Evolutionary conservation across 352 stramenopile species (phyloP).

Genomic region (Globisporangium splendens): DNA sequence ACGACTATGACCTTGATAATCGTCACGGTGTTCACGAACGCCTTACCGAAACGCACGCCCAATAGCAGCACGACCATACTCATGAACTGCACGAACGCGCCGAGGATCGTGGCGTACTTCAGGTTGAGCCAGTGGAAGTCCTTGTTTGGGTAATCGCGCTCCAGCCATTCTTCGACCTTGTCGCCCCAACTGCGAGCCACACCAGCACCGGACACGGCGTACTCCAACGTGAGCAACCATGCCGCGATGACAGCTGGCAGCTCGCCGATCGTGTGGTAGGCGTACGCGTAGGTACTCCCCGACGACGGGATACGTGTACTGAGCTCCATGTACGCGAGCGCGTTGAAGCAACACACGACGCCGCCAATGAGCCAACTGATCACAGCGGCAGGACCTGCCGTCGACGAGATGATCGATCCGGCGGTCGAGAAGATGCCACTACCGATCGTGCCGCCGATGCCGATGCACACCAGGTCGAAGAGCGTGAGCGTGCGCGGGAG

Average conservation of each 20-base stretch:
- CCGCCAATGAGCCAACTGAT: constrained; percentile 75
- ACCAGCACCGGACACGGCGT: constrained; percentile 81
- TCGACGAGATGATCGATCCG: constrained; percentile 36
- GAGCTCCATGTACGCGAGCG: constrained; percentile 86
- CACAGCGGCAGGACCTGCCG: constrained; percentile 50
- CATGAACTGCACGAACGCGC: constrained; percentile 63
- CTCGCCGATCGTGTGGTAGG: constrained; percentile 89
- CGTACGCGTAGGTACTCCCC: constrained; percentile 89
- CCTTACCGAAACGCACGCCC: constrained; percentile 85
- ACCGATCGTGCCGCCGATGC: constrained; percentile 87
- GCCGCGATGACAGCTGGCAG: constrained; percentile 83
- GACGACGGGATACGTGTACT: constrained; percentile 76
- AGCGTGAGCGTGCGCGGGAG: constrained; percentile 55
- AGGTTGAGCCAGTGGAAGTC: constrained; percentile 51
- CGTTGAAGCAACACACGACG: constrained; percentile 66
- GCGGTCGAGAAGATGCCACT: constrained; percentile 80
- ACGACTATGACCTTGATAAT: constrained; percentile 76
- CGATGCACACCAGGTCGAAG: constrained; percentile 84
- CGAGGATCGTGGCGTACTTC: constrained; percentile 44
- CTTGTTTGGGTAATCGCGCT: constrained; percentile 32
- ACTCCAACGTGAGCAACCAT: constrained; percentile 87
- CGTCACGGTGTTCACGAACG: constrained; percentile 85
- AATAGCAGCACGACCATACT: constrained; percentile 66
- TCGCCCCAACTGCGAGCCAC: constrained; percentile 90
- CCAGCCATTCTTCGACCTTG: constrained; percentile 79